phyloP scores from a whole-genome alignment of 1,139 yeast species.

The Schizosaccharomyces versatilis region DNA sequence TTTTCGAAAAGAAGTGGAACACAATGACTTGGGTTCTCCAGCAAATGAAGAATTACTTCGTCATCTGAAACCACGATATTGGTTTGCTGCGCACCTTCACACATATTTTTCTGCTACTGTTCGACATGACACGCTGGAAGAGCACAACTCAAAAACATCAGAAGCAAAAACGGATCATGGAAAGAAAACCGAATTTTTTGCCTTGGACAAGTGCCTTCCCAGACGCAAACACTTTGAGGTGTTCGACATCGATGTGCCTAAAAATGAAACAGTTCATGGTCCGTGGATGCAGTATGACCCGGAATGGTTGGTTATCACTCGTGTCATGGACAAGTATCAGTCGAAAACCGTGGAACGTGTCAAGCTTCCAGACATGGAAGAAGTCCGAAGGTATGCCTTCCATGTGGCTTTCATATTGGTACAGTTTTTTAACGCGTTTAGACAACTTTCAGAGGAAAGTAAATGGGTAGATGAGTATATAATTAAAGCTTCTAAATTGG shows the following conservation, averaged over 20 bases:
- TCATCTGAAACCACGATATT: slow-evolving; percentile 37
- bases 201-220: slow-evolving; percentile 68
- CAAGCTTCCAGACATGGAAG: slow-evolving; percentile 7
- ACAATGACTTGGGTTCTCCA: slow-evolving; percentile 52
- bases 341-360: slow-evolving; percentile 10
- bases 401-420: background rate
- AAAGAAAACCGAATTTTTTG: slow-evolving; percentile 37
- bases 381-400: background rate
- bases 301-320: slow-evolving; percentile 22
- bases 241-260: slow-evolving; percentile 19
- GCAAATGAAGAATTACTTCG: slow-evolving; percentile 36
- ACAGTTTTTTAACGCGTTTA: background rate
- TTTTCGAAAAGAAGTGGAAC: slow-evolving; percentile 40
- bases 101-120: slow-evolving; percentile 42
- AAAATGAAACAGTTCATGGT: background rate
- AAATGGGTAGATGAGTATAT: slow-evolving; percentile 18
- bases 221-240: slow-evolving; percentile 32
- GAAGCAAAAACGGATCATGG: slow-evolving; percentile 3
- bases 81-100: slow-evolving; percentile 87
- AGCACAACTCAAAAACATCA: background rate
- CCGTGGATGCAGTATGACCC: slow-evolving; percentile 18
- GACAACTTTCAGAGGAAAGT: slow-evolving; percentile 13
- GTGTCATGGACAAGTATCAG: slow-evolving; percentile 16
- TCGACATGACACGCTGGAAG: slow-evolving; percentile 17
- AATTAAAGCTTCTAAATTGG: slow-evolving; percentile 13